Conservation (phyloP, 169 alveolate genomes). For the Plasmodium relictum region DNA sequence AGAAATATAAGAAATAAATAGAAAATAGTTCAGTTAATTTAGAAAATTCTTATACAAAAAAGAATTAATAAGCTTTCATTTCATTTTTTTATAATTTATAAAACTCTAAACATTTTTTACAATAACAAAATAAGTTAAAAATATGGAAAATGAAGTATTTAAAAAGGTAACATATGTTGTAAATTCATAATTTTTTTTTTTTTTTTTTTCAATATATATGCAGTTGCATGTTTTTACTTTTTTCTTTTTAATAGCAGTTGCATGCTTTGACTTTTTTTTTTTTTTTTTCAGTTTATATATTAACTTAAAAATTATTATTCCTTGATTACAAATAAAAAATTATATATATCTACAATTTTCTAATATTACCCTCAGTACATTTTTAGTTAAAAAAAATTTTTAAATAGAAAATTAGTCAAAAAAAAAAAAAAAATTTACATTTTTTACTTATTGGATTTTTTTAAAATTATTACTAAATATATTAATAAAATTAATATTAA, state of each 20-base stretch:
- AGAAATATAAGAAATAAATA: too few species aligned
- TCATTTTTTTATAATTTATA: not conserved
- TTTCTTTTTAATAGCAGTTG: slow-evolving; percentile 13
- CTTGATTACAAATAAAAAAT: too few species aligned
- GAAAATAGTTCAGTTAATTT: not conserved
- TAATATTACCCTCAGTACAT: too few species aligned
- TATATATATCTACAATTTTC: too few species aligned
- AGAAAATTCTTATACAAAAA: slow-evolving; percentile 10
- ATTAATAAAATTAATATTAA: too few species aligned
- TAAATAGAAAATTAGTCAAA: too few species aligned
- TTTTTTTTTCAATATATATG: not conserved
- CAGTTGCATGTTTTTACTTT: slow-evolving; percentile 2
- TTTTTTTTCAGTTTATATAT: not conserved
- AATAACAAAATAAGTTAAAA: not conserved
- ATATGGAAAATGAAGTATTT: not conserved
- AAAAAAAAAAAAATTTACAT: too few species aligned
- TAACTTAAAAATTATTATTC: too few species aligned
- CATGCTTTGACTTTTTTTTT: not conserved
- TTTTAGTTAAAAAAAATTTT: too few species aligned
- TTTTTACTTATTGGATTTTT: too few species aligned
- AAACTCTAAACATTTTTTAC: not conserved
- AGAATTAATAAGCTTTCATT: not conserved
- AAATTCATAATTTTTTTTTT: not conserved
- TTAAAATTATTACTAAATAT: too few species aligned
- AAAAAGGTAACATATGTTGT: not conserved